A percentile compares a stretch with the other conserved stretches of the same genome.
Conservation (phyloP, 352 stramenopile genomes). For the Phytophthora syringae region DNA sequence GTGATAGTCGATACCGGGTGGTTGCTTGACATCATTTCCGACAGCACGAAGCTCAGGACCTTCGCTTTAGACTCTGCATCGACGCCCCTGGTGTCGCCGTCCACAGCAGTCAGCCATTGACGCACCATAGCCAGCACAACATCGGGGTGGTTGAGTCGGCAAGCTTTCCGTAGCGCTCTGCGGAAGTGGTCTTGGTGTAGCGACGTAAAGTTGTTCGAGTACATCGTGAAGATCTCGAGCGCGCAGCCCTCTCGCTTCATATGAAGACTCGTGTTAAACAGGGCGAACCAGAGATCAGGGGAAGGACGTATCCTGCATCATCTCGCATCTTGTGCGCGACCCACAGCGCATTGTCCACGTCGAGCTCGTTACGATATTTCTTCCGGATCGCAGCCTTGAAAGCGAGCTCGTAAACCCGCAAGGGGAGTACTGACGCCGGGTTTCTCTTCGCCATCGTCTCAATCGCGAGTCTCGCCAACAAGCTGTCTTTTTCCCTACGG, state of each 20-base stretch:
- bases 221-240: constrained; percentile 33
- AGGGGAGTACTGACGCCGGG: constrained; percentile 1
- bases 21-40: constrained; percentile 39
- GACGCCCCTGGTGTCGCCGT: constrained; percentile 1
- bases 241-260: constrained; percentile 27
- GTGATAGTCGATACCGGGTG: constrained; percentile 28
- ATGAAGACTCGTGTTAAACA: constrained; percentile 51
- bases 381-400: constrained; percentile 11
- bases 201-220: constrained; percentile 34
- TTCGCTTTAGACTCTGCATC: constrained; percentile 23
- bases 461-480: constrained; percentile 7
- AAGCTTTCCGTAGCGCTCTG: constrained; percentile 41
- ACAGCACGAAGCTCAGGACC: constrained; percentile 42
- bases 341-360: constrained; percentile 41
- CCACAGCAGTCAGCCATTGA: constrained; percentile 29
- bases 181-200: constrained; percentile 41
- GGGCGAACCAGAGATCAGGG: constrained; percentile 42
- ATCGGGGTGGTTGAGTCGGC: constrained; percentile 31
- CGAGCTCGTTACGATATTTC: constrained; percentile 2
- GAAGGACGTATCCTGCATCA: constrained; percentile 43
- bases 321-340: constrained; percentile 34
- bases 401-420: constrained; percentile 5
- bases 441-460: constrained; percentile 2
- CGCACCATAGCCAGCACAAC: constrained; percentile 38
- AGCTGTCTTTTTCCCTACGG: constrained; percentile 4